Percentiles rank a stretch among this genome's conserved stretches.
Evolutionary conservation across 257 asterid genomes (phyloP).

Genomic region (Lycium ferocissimum): DNA sequence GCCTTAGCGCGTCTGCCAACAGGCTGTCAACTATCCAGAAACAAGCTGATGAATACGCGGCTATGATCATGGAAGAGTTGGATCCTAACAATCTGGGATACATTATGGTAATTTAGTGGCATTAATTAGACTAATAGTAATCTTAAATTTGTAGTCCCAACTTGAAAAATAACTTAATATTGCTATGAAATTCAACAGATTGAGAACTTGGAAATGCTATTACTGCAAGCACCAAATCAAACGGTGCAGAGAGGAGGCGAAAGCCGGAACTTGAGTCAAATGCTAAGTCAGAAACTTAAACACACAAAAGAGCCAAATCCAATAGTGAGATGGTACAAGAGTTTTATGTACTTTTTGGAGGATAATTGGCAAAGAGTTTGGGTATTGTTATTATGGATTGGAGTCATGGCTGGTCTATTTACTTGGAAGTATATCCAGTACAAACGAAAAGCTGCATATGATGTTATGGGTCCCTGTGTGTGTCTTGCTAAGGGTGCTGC

Average conservation of each 20-base stretch:
- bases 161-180: not conserved
- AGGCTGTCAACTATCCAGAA: conserved; percentile 74
- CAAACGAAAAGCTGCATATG: conserved; percentile 54
- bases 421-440: conserved; percentile 76
- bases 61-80: conserved; percentile 88
- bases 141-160: not conserved
- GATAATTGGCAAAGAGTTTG: conserved; percentile 97
- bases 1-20: conserved; percentile 90
- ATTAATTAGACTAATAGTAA: not conserved
- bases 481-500: conserved; percentile 96
- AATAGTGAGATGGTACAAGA: conserved; percentile 57
- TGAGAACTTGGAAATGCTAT: conserved; percentile 80
- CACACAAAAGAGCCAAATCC: conserved; percentile 53
- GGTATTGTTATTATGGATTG: conserved; percentile 88
- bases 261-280: conserved; percentile 76
- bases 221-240: conserved; percentile 81
- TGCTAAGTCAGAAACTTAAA: conserved; percentile 89
- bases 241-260: conserved; percentile 63
- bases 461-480: conserved; percentile 84
- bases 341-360: conserved; percentile 59
- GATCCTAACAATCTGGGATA: conserved; percentile 74
- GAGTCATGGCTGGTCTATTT: conserved; percentile 83
- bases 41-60: conserved; percentile 90
- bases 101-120: conserved; percentile 55
- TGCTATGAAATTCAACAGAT: conserved; percentile 49